Evolutionary conservation across 106 monocot species (phyloP).

Genomic region (Dioscorea zingiberensis): DNA sequence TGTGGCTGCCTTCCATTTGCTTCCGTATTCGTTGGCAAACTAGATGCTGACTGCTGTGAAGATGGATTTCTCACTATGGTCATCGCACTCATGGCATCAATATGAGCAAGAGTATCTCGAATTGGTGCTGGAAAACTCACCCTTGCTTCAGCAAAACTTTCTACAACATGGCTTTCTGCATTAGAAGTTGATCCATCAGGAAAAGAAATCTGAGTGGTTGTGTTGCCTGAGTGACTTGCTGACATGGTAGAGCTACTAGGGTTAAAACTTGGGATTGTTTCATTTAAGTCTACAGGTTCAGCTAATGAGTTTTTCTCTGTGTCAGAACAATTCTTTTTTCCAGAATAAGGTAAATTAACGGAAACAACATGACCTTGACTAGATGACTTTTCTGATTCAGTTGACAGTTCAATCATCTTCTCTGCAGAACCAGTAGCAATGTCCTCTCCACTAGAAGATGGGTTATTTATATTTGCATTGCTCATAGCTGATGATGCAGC

Average conservation of each 20-base stretch:
- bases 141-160: slow-evolving; percentile 5
- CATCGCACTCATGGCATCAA: slow-evolving; percentile 12
- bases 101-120: slow-evolving; percentile 3
- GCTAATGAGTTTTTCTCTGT: slow-evolving; percentile 6
- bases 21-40: slow-evolving; percentile 1
- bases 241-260: slow-evolving; percentile 8
- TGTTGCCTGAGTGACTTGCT: slow-evolving; percentile 6
- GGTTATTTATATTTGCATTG: slow-evolving; percentile 1
- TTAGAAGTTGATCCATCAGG: slow-evolving; percentile 4
- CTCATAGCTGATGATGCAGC: slow-evolving; percentile 33
- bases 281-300: slow-evolving; percentile 25
- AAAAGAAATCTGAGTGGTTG: background rate
- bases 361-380: slow-evolving; percentile 10
- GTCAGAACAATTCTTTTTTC: slow-evolving; percentile 4
- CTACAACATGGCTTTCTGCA: slow-evolving; percentile 10
- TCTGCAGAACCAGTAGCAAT: slow-evolving; percentile 1
- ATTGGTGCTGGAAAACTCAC: background rate
- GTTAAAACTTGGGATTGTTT: slow-evolving; percentile 3
- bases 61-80: slow-evolving; percentile 7
- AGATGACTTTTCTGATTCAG: slow-evolving; percentile 5
- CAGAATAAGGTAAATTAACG: background rate
- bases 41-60: slow-evolving; percentile 1
- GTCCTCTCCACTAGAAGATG: slow-evolving; percentile 11
- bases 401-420: slow-evolving; percentile 2
- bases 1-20: slow-evolving; percentile 4